Percentiles rank a stretch among this genome's conserved stretches.
Evolutionary conservation across 306 rosid species (phyloP).

Genomic region (Elaeagnus macrophylla): DNA sequence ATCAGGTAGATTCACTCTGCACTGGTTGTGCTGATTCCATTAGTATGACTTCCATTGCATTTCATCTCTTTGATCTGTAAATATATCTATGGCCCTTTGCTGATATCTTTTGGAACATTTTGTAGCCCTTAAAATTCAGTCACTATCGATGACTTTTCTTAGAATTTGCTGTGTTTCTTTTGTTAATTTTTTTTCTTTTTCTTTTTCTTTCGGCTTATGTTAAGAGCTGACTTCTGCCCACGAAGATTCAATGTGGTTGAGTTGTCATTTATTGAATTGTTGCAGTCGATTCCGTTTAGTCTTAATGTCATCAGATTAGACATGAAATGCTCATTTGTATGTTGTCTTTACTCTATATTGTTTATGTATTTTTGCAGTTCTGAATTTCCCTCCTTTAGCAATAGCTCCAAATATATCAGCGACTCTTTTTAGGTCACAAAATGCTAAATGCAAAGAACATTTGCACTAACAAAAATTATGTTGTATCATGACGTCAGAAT

Average conservation of each 20-base stretch:
- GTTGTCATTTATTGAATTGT: too few relatives aligned
- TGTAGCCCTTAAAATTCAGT: slow-evolving; percentile 43
- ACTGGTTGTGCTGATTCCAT: slow-evolving; percentile 11
- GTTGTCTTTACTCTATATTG: too few relatives aligned
- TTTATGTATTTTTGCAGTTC: too few relatives aligned
- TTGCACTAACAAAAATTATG: too few relatives aligned
- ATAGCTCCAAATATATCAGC: too few relatives aligned
- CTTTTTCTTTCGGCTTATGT: slow-evolving; percentile 40
- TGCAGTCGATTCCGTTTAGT: too few relatives aligned
- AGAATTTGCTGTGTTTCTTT: slow-evolving; percentile 38
- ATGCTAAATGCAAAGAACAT: too few relatives aligned
- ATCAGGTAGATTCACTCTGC: slow-evolving; percentile 60
- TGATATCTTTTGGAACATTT: slow-evolving; percentile 40
- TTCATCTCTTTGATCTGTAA: slow-evolving; percentile 46
- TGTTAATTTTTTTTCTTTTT: slow-evolving; percentile 30
- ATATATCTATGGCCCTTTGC: slow-evolving; percentile 54
- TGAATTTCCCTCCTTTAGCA: too few relatives aligned
- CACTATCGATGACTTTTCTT: slow-evolving; percentile 25
- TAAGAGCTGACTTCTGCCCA: slow-evolving; percentile 37
- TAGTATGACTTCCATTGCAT: slow-evolving; percentile 25
- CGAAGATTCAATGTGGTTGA: slow-evolving; percentile 18
- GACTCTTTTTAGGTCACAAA: too few relatives aligned
- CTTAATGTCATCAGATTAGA: too few relatives aligned
- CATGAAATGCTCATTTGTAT: too few relatives aligned
- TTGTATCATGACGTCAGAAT: too few relatives aligned